These are phyloP conservation scores for Fusarium sp. DNA, from an alignment of 2,329 filamentous ascomycete genomes.

Conservation along the genomic window DNA sequence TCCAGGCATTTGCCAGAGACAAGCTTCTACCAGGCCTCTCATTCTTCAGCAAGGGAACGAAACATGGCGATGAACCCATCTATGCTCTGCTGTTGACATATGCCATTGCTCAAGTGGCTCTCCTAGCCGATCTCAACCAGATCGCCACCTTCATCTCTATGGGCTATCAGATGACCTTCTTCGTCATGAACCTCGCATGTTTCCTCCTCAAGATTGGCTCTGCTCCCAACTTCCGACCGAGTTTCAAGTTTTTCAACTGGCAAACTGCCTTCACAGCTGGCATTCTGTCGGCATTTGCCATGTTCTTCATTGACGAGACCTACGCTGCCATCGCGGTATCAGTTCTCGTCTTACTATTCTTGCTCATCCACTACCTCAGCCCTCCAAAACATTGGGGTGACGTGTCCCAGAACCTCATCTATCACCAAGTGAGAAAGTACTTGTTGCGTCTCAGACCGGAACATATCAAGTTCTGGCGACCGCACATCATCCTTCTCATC, in stretches of 20 bases:
- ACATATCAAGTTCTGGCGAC: constrained; percentile 94
- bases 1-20: constrained; percentile 86
- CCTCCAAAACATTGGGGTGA: constrained; percentile 92
- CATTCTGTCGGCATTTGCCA: constrained; percentile 80
- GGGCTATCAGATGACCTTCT: constrained; percentile 93
- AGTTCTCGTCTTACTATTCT: constrained; percentile 80
- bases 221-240: constrained; percentile 88
- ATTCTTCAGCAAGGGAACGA: constrained; percentile 80
- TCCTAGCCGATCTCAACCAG: constrained; percentile 86
- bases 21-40: constrained; percentile 81
- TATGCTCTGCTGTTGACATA: constrained; percentile 83
- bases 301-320: constrained; percentile 90
- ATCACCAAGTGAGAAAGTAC: constrained; percentile 88
- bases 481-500: constrained; percentile 86
- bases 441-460: constrained; percentile 85
- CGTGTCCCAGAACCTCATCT: constrained; percentile 89
- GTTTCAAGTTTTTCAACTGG: constrained; percentile 91
- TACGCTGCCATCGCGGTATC: constrained; percentile 83
- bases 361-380: constrained; percentile 86
- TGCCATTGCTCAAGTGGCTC: constrained; percentile 79
- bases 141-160: constrained; percentile 92
- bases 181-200: constrained; percentile 88
- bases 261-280: constrained; percentile 82
- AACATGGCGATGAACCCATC: constrained; percentile 78
- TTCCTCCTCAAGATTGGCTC: constrained; percentile 89